Evolutionary conservation across 768 basidiomycete genomes (phyloP).

Genomic region (Termitomyces titanicus): DNA sequence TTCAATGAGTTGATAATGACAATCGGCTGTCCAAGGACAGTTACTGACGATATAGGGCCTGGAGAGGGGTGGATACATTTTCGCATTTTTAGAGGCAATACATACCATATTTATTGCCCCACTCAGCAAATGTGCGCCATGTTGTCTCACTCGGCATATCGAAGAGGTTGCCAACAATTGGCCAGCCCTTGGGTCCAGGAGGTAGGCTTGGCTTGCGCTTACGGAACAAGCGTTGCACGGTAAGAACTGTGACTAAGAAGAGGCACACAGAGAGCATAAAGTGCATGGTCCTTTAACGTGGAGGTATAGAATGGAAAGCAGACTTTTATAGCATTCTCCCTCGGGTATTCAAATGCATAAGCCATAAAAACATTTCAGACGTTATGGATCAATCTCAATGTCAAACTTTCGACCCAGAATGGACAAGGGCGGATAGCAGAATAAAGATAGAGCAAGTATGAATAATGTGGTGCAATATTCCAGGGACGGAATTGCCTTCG

Average conservation of each 20-base stretch:
- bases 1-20: constrained; percentile 40
- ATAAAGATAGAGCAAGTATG: too few species aligned
- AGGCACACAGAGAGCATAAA: not conserved
- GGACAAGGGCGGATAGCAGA: too few species aligned
- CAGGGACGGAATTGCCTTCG: too few species aligned
- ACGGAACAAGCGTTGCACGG: not conserved
- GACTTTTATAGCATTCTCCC: not conserved
- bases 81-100: not conserved
- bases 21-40: constrained; percentile 40
- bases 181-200: constrained; percentile 35
- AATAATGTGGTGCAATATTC: too few species aligned
- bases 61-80: not conserved
- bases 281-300: not conserved
- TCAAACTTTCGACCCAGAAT: too few species aligned
- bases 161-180: constrained; percentile 33
- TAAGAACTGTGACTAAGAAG: not conserved
- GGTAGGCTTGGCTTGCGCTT: constrained; percentile 16
- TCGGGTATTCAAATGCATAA: too few species aligned
- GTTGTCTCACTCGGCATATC: constrained; percentile 22
- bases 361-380: too few species aligned
- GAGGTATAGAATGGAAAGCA: not conserved
- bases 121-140: constrained; percentile 27
- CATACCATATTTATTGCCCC: constrained; percentile 31
- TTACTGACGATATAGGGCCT: not conserved
- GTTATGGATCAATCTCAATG: too few species aligned